Percentiles rank a stretch among this genome's conserved stretches.
These are phyloP conservation scores for Calonectria montana DNA, from an alignment of 2,329 filamentous ascomycete species.

Conservation along the genomic window DNA sequence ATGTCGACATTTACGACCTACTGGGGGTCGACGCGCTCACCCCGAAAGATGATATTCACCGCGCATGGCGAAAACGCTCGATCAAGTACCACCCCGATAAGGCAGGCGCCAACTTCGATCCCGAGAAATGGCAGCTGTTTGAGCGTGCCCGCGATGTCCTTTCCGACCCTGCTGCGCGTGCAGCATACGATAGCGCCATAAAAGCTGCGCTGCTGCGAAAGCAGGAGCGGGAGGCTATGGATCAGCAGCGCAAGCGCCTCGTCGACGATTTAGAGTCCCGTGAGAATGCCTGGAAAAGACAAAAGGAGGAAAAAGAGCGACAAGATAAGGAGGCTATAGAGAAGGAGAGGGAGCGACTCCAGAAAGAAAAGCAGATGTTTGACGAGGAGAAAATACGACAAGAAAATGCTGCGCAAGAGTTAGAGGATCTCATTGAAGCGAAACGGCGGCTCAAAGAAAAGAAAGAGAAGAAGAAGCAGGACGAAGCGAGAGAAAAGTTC, in stretches of 20 bases:
- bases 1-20: slow-evolving; percentile 81
- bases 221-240: slow-evolving; percentile 78
- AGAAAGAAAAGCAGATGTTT: slow-evolving; percentile 51
- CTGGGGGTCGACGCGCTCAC: slow-evolving; percentile 75
- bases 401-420: slow-evolving; percentile 51
- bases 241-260: slow-evolving; percentile 78
- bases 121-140: slow-evolving; percentile 85
- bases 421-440: slow-evolving; percentile 53
- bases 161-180: slow-evolving; percentile 74
- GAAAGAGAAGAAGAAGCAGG: slow-evolving; percentile 53
- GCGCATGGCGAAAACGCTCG: slow-evolving; percentile 85
- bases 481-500: slow-evolving; percentile 43
- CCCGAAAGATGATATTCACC: slow-evolving; percentile 78
- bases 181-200: slow-evolving; percentile 82
- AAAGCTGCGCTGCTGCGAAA: slow-evolving; percentile 77
- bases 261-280: slow-evolving; percentile 87
- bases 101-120: slow-evolving; percentile 78
- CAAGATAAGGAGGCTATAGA: slow-evolving; percentile 48
- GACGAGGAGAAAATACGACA: slow-evolving; percentile 51
- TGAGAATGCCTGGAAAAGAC: slow-evolving; percentile 74
- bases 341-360: slow-evolving; percentile 51
- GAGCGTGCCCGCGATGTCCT: slow-evolving; percentile 90
- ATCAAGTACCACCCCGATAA: slow-evolving; percentile 97
- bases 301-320: slow-evolving; percentile 61
- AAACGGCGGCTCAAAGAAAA: slow-evolving; percentile 52